Conservation (phyloP, 768 basidiomycete species). For the Termitomyces sp. region DNA sequence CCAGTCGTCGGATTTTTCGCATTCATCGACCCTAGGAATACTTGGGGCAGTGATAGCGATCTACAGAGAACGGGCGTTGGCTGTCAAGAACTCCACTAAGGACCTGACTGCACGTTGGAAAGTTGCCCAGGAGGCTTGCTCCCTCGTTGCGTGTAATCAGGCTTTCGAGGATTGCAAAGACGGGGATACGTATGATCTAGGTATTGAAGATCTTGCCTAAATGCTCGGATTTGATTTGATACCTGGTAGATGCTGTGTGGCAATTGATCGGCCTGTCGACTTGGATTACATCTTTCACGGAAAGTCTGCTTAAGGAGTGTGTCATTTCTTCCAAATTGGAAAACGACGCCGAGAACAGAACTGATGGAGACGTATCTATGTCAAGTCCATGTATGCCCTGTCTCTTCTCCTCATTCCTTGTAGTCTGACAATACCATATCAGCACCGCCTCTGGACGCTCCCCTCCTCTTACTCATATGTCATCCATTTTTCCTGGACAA, state of each 20-base stretch:
- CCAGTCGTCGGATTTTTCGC: constrained; percentile 32
- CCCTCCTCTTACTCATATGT: constrained; percentile 53
- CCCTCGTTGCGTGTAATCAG: constrained; percentile 51
- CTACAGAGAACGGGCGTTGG: constrained; percentile 30
- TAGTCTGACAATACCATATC: neutral
- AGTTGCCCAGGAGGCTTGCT: constrained; percentile 64
- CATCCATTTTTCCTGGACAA: constrained; percentile 61
- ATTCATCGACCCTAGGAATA: constrained; percentile 39
- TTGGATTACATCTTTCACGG: constrained; percentile 62
- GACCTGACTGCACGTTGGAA: constrained; percentile 49
- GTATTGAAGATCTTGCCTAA: constrained; percentile 26
- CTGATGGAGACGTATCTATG: neutral
- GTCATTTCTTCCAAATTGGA: constrained; percentile 31
- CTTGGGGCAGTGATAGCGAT: constrained; percentile 44
- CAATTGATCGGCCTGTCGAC: constrained; percentile 58
- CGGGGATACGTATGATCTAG: constrained; percentile 57
- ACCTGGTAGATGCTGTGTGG: constrained; percentile 61
- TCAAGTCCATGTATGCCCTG: constrained; percentile 1
- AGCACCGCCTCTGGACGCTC: constrained; percentile 21
- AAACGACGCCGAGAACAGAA: neutral
- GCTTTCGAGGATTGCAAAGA: constrained; percentile 70
- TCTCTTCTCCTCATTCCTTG: neutral
- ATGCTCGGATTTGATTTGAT: neutral
- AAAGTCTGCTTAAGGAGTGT: constrained; percentile 55
- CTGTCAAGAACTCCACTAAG: constrained; percentile 18